phyloP scores from a whole-genome alignment of 2,329 filamentous ascomycete genomes.

The Diplodia intermedia region DNA sequence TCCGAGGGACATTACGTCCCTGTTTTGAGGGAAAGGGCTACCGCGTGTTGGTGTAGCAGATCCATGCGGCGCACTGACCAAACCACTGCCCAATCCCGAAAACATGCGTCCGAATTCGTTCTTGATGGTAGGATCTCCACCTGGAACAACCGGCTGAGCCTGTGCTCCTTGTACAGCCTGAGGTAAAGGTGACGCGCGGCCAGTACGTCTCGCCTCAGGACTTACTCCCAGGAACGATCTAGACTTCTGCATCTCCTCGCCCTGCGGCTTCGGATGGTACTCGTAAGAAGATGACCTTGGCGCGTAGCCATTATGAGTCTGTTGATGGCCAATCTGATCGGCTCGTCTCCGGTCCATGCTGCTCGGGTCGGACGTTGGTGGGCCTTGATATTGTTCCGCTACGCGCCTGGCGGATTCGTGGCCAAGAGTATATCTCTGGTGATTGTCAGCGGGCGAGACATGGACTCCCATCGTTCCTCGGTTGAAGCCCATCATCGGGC shows the following conservation, averaged over 20 bases:
- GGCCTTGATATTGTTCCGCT: constrained; percentile 49
- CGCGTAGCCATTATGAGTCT: constrained; percentile 44
- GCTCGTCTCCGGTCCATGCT: constrained; percentile 45
- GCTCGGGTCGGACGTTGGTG: constrained; percentile 49
- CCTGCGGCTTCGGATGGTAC: constrained; percentile 51
- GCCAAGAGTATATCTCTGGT: constrained; percentile 36
- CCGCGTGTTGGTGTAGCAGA: constrained; percentile 61
- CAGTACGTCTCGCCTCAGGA: constrained; percentile 78
- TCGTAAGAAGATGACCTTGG: constrained; percentile 41
- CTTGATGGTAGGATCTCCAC: constrained; percentile 87
- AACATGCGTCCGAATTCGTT: constrained; percentile 95
- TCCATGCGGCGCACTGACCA: constrained; percentile 62
- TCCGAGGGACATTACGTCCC: constrained; percentile 40
- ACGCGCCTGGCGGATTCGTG: constrained; percentile 45
- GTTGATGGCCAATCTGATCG: constrained; percentile 45
- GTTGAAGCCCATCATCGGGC: constrained; percentile 24
- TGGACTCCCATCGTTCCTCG: constrained; percentile 11
- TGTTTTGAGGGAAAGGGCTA: constrained; percentile 55
- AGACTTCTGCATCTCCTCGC: constrained; percentile 65
- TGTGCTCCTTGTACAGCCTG: constrained; percentile 95
- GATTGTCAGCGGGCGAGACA: constrained; percentile 14
- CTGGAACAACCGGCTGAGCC: constrained; percentile 76
- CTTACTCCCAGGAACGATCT: constrained; percentile 75
- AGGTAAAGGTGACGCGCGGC: constrained; percentile 84
- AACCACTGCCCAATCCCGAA: constrained; percentile 82